Evolutionary conservation across 2,329 filamentous ascomycete species (phyloP).

Genomic region (Chaetomiaceae sp.): DNA sequence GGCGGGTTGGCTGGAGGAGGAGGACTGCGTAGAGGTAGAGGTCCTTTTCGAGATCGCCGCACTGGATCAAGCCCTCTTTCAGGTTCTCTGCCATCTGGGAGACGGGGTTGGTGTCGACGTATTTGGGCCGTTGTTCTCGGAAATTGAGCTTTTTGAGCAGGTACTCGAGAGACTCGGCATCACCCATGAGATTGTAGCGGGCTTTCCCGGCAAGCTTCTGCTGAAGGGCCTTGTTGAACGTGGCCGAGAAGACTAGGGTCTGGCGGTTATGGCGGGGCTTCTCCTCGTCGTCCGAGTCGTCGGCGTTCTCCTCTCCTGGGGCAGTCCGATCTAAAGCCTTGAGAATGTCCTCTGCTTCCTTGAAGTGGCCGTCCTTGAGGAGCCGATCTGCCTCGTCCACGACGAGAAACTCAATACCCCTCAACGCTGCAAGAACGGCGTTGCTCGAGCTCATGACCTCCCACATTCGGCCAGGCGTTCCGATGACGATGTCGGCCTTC

Average conservation of each 20-base stretch:
- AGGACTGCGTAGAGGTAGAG: slow-evolving; percentile 88
- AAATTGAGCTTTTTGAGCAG: slow-evolving; percentile 88
- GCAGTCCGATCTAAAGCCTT: slow-evolving; percentile 71
- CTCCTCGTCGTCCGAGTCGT: slow-evolving; percentile 45
- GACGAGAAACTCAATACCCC: slow-evolving; percentile 74
- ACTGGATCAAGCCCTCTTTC: slow-evolving; percentile 88
- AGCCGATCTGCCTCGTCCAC: slow-evolving; percentile 92
- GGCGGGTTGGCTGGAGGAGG: slow-evolving; percentile 72
- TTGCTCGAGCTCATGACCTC: slow-evolving; percentile 79
- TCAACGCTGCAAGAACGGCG: slow-evolving; percentile 65
- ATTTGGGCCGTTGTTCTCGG: slow-evolving; percentile 77
- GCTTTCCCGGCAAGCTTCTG: slow-evolving; percentile 82
- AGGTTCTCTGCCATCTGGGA: slow-evolving; percentile 83
- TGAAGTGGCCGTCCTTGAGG: slow-evolving; percentile 89
- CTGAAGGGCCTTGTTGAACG: slow-evolving; percentile 86
- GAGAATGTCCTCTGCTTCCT: slow-evolving; percentile 86
- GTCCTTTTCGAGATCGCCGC: slow-evolving; percentile 92
- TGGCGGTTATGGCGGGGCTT: slow-evolving; percentile 53
- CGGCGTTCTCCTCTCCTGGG: slow-evolving; percentile 50
- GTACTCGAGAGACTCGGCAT: slow-evolving; percentile 86
- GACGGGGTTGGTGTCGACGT: slow-evolving; percentile 85
- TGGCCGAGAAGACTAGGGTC: slow-evolving; percentile 94
- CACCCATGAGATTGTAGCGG: slow-evolving; percentile 61
- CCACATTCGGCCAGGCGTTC: slow-evolving; percentile 89
- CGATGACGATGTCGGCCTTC: slow-evolving; percentile 87